Evolutionary conservation across 441 rosid species (phyloP), one percentile per base, ranked within the genome.

Genomic region (Syzygium malaccense): DNA sequence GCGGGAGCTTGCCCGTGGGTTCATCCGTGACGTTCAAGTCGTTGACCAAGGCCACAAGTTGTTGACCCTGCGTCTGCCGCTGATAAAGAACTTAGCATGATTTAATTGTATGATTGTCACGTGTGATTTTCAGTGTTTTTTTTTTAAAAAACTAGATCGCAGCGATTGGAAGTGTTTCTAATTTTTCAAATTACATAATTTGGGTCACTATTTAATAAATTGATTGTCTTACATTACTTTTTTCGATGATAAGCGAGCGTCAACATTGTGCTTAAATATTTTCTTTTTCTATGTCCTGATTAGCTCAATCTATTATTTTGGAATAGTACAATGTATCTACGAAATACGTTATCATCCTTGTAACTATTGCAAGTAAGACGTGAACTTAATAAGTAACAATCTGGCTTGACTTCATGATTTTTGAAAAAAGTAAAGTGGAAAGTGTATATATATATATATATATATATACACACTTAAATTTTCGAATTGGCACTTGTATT

Each of bases 21-120:
- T 53, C 92, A 11, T 86, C 92, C 0, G 91, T 56, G 28, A 92
- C 90, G 11, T 32, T 91, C 83, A 92, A 88, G 55, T 91, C 94
- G 7, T 49, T 92, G 78, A 90, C 87, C 48, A 93, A 92, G 85
- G 91, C 93, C 14, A 45, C 89, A 13, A 64, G 78, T 41, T 12
- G 10, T 55, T 86, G 71, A 86, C 48, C 45, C 28, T 71, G 1
- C 2, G 8, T 33, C 80, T 20, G 20, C 26, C 6, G 49, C 48
- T 37, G 49, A 11, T 0, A 20, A 71, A 10, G 49, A 20, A 19
- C 28, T 33, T 5, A 41, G 80, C 23, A 33, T 33, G 45, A 33
- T 14, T 30, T 30, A 14, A 17, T 54, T 54, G 55, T 15, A 54
- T 54, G 55, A 54, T 55, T 55, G 25, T 55, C 11, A 19, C 11